Conservation (phyloP, 202 grass and related monocot species). For the Alloteropsis angusta region DNA sequence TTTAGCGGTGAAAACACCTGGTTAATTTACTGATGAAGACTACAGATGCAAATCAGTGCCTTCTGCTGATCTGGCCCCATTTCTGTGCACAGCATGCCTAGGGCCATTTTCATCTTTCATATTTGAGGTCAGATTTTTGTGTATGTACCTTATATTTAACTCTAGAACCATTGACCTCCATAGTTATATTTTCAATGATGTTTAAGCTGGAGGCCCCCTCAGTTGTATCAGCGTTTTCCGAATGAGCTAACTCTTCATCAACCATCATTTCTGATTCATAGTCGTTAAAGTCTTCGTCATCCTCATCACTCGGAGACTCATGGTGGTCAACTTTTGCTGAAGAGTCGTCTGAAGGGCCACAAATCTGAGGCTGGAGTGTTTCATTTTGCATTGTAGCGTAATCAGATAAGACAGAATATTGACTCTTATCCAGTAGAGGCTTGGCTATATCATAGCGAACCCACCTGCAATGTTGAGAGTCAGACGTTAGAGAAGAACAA, state of each 20-base stretch:
- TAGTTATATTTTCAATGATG: slow-evolving; percentile 49
- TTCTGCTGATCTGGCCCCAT: not conserved
- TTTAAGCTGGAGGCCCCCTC: slow-evolving; percentile 18
- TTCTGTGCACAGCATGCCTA: not conserved
- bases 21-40: not conserved
- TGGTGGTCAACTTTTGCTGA: slow-evolving; percentile 13
- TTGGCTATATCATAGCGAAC: slow-evolving; percentile 64
- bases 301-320: slow-evolving; percentile 21
- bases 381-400: slow-evolving; percentile 42
- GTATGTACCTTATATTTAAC: slow-evolving; percentile 70
- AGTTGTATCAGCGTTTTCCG: slow-evolving; percentile 25
- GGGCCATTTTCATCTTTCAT: not conserved
- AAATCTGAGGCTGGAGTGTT: slow-evolving; percentile 12
- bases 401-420: slow-evolving; percentile 78
- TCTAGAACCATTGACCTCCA: slow-evolving; percentile 42
- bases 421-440: slow-evolving; percentile 61
- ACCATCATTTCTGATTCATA: slow-evolving; percentile 48
- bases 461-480: slow-evolving; percentile 60
- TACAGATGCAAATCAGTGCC: slow-evolving; percentile 2
- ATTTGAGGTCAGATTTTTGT: not conserved
- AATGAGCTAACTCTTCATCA: slow-evolving; percentile 33
- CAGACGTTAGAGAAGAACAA: not conserved
- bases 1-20: not conserved
- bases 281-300: slow-evolving; percentile 37
- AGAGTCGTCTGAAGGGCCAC: slow-evolving; percentile 10